These are phyloP conservation scores for Boletus pseudo-olivaceus DNA, from an alignment of 768 basidiomycete species.

Conservation along the genomic window DNA sequence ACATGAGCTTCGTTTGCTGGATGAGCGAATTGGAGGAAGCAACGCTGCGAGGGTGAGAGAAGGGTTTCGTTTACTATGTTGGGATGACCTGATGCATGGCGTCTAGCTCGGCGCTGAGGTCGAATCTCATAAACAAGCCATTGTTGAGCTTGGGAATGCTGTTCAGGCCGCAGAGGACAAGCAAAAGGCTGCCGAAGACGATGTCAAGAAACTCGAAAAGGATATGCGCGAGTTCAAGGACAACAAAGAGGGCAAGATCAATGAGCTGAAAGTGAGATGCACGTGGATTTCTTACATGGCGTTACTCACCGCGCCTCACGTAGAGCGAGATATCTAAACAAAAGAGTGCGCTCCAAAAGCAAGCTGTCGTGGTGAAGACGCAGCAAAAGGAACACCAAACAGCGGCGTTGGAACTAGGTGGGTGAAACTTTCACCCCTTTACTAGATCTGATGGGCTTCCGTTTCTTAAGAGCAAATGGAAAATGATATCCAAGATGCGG, in stretches of 20 bases:
- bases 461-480: conserved; percentile 26
- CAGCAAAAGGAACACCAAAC: conserved; percentile 90
- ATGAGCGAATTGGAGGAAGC: conserved; percentile 83
- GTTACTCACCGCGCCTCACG: background rate
- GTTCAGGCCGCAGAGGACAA: conserved; percentile 69
- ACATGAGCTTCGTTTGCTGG: conserved; percentile 78
- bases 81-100: background rate
- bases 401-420: conserved; percentile 83
- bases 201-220: conserved; percentile 84
- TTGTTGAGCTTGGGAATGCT: conserved; percentile 54
- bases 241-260: conserved; percentile 96
- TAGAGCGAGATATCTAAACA: conserved; percentile 73
- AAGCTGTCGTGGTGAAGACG: conserved; percentile 76
- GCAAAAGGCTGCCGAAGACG: conserved; percentile 70
- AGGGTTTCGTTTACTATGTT: background rate
- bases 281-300: background rate
- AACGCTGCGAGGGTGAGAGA: conserved; percentile 79
- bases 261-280: conserved; percentile 76
- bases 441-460: background rate
- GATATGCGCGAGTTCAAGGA: conserved; percentile 99
- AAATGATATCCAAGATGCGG: conserved; percentile 26
- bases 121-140: conserved; percentile 61
- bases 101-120: conserved; percentile 79
- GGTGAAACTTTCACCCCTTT: conserved; percentile 17
- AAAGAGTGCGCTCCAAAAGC: conserved; percentile 78